Evolutionary conservation across 495 filamentous ascomycete species (phyloP), one percentile per base, ranked within the genome.

Genomic region (Aspergillus ostianus): DNA sequence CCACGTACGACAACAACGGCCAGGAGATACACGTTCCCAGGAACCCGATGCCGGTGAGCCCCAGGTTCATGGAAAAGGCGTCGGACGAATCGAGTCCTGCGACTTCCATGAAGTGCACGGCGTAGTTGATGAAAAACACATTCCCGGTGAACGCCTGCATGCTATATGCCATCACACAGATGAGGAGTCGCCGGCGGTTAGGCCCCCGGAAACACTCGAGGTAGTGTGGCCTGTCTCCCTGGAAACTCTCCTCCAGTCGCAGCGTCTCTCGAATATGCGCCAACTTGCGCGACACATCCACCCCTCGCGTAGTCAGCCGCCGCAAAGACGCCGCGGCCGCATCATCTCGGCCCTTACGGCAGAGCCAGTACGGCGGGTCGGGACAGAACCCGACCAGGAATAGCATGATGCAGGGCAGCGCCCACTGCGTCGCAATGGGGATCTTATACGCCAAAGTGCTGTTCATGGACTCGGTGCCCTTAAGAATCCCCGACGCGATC

Each of bases 31-130:
- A 82, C 2, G 85, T 85, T 0, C 87, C 88, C 10, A 83, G 69
- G 60, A 86, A 80, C 61, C 87, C 87, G 26, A 92, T 80, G 2
- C 76, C 84, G 52, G 87, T 88, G 63, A 87, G 80, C 5, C 87
- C 87, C 10, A 90, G 69, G 29, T 84, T 82, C 67, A 92, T 84
- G 45, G 81, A 77, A 63, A 88, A 90, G 0, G 88, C 83, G 47
- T 81, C 77, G 7, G 75, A 66, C 6, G 77, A 67, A 53, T 72
- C 58, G 1, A 90, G 76, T 0, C 89, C 89, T 0, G 89, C 88
- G 54, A 86, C 81, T 59, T 85, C 77, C 61, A 78, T 82, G 55
- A 77, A 73, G 44, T 69, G 74, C n/a, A 79, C 72, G 12, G 69
- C 69, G 51, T 75, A 68, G 60, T 53, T 69, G 62, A 70, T 60